Conservation (phyloP, 495 filamentous ascomycete species). For the Daldinia vernicosa region DNA sequence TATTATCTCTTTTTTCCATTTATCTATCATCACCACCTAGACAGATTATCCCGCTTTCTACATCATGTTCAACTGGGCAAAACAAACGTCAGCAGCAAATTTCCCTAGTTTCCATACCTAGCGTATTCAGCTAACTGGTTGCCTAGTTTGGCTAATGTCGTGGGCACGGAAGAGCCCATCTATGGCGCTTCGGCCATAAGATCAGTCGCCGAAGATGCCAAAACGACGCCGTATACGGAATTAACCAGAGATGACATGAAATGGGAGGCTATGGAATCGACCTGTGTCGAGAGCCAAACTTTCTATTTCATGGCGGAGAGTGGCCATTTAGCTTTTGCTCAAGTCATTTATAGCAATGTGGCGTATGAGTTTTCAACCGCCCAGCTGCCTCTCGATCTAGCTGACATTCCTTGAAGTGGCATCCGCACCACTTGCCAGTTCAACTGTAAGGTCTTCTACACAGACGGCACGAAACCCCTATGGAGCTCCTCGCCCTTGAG, state of each 20-base stretch:
- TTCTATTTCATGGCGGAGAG: constrained; percentile 88
- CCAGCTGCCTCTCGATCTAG: constrained; percentile 20
- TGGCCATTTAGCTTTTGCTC: constrained; percentile 79
- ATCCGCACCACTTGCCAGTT: constrained; percentile 91
- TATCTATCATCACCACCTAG: constrained; percentile 26
- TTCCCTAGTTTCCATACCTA: constrained; percentile 16
- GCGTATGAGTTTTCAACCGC: constrained; percentile 67
- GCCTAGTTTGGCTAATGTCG: constrained; percentile 83
- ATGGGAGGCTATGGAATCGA: constrained; percentile 84
- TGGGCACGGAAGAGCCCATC: constrained; percentile 94
- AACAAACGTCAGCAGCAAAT: constrained; percentile 53
- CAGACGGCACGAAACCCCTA: constrained; percentile 68
- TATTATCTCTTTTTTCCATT: constrained; percentile 22
- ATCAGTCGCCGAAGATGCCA: constrained; percentile 81
- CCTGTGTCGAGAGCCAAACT: constrained; percentile 93
- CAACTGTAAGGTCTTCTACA: constrained; percentile 88
- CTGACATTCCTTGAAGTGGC: constrained; percentile 67
- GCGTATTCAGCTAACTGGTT: constrained; percentile 27
- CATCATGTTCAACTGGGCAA: constrained; percentile 62
- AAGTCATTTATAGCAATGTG: constrained; percentile 98
- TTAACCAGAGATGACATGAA: constrained; percentile 77
- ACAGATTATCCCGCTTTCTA: neutral
- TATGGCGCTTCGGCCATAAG: constrained; percentile 91
- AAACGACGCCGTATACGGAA: constrained; percentile 81
- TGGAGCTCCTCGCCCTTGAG: constrained; percentile 82